Evolutionary conservation across 2,329 filamentous ascomycete species (phyloP).

Genomic region (Diaporthe caulivora): DNA sequence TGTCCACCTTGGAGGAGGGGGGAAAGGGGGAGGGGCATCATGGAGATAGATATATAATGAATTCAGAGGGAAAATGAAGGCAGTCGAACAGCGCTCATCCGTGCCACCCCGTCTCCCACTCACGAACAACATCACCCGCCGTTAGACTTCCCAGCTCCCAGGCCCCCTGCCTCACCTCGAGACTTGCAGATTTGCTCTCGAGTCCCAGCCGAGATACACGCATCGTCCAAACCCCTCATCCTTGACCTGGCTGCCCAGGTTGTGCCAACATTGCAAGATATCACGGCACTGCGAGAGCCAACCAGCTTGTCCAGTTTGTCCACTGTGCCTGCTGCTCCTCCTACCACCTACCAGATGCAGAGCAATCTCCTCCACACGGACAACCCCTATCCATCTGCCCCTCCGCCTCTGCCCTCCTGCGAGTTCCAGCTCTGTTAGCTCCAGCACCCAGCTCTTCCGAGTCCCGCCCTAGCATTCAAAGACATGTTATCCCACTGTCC

Average conservation of each 20-base stretch:
- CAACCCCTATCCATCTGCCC: conserved; percentile 16
- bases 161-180: neutral
- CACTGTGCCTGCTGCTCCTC: no score
- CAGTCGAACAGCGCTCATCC: neutral
- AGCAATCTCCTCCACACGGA: conserved; percentile 5
- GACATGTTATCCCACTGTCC: conserved; percentile 7
- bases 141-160: neutral
- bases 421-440: conserved; percentile 9
- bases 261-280: conserved; percentile 25
- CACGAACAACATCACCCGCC: neutral
- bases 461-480: neutral
- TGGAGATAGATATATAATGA: neutral
- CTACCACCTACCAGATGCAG: neutral
- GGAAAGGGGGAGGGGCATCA: no score
- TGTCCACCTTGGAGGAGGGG: neutral
- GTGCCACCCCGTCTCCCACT: conserved; percentile 2
- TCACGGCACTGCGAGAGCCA: conserved; percentile 14
- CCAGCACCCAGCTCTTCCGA: neutral
- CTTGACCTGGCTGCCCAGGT: conserved; percentile 10
- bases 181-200: neutral
- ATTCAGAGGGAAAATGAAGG: neutral
- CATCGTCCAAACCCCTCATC: conserved; percentile 20
- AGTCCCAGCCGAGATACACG: conserved; percentile 8
- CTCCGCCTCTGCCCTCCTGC: neutral
- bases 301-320: conserved; percentile 6